Evolutionary conservation across 148 eudicot genomes (phyloP), one percentile per base, ranked within the genome.

Genomic region (Chenopodium quinoa): DNA sequence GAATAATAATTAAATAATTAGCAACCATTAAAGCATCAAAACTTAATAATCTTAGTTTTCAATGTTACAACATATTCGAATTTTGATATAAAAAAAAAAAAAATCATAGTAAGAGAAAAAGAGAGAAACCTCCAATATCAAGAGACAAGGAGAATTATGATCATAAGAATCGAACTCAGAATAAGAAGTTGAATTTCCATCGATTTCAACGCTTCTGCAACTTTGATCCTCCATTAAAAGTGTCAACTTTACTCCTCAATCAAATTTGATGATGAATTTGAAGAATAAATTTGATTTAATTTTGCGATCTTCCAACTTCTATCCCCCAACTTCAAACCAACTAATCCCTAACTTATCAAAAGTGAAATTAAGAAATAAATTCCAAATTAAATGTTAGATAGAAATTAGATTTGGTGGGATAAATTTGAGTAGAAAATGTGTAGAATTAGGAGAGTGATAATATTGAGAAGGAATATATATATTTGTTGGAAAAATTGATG

Each of bases 101-200:
- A 7, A 10, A 7, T 10, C 1, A 40, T 5, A 75, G 34, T 20
- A 52, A 25, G 25, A 56, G 0, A 37, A 63, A 63, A 29, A 13
- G 25, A 20, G 19, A 60, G 68, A n/a, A 2, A 94, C 98, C 98
- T 92, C 98, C 98, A 79, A 95, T 95, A 77, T 95, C 98, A 50
- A 95, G 89, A 76, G 98, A 92, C 90, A 88, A 73, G 89, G 90
- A 22, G 90, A 89, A 65, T 72, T 82, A 27, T 82, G 84, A 83
- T 91, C 86, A 20, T 68, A 76, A 50, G 88, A 87, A 79, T 82
- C 44, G 65, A 76, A 46, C 16, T 62, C 68, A 75, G 34, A 66
- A 19, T 63, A 70, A 16, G 80, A 76, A 40, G 63, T 67, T 2
- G 67, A 65, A 37, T 65, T 83, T 50, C 46, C 79, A 54, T 78